Percentiles rank a stretch among this genome's conserved stretches.
Evolutionary conservation across 148 eudicot species (phyloP).

Genomic region (Heliosperma pusillum): DNA sequence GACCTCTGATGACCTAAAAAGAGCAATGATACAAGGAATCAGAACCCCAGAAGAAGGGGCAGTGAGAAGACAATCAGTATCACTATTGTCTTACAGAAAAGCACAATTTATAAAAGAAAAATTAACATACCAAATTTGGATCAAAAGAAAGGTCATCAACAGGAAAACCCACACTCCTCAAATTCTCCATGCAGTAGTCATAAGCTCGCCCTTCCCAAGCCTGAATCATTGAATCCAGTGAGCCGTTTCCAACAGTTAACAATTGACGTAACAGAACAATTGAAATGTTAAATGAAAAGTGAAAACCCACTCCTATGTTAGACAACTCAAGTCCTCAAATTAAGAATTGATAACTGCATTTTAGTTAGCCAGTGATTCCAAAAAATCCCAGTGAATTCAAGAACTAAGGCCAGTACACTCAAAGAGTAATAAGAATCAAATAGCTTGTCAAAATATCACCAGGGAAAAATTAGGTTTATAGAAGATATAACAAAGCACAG

Average conservation of each 20-base stretch:
- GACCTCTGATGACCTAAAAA: constrained; percentile 89
- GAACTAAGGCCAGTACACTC: neutral
- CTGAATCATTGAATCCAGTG: constrained; percentile 29
- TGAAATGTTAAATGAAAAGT: neutral
- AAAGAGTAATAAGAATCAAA: neutral
- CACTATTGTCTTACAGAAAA: neutral
- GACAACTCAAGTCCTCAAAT: constrained; percentile 1
- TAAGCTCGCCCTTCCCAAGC: constrained; percentile 99
- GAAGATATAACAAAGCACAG: neutral
- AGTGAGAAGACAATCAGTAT: neutral
- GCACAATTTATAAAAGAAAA: neutral
- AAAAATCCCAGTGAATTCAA: neutral
- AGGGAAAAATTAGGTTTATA: neutral
- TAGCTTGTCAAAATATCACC: neutral
- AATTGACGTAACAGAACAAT: neutral
- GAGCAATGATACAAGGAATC: constrained; percentile 21
- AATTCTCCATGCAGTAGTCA: constrained; percentile 92
- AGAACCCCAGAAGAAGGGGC: neutral
- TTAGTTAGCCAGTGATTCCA: neutral
- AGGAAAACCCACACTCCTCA: constrained; percentile 81
- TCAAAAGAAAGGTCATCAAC: constrained; percentile 97
- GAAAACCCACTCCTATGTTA: neutral
- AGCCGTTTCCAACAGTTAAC: neutral
- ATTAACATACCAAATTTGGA: constrained; percentile 65
- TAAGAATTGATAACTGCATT: neutral